A percentile compares a stretch with the other conserved stretches of the same genome.
phyloP scores from a whole-genome alignment of 768 basidiomycete genomes.

The Fistulinella prunicolor region DNA sequence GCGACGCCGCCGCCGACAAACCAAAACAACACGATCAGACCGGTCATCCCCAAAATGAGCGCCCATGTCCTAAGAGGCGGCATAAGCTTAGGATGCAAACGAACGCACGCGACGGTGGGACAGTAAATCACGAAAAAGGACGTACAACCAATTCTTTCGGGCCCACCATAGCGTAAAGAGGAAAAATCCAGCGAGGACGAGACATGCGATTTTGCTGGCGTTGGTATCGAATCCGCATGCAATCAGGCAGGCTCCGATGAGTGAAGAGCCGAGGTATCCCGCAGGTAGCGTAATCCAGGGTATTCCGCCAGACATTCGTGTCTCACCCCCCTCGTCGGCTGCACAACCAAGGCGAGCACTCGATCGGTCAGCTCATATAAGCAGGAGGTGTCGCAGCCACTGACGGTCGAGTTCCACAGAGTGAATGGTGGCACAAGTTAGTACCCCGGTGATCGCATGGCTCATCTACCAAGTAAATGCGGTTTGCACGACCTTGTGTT shows the following conservation, averaged over 20 bases:
- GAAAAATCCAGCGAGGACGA: slow-evolving; percentile 84
- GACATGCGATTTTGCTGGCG: slow-evolving; percentile 79
- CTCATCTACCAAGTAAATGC: slow-evolving; percentile 57
- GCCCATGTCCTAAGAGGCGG: slow-evolving; percentile 61
- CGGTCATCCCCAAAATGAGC: slow-evolving; percentile 76
- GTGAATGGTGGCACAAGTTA: slow-evolving; percentile 84
- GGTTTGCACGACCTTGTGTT: background rate
- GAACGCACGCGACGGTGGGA: background rate
- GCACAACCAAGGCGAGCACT: slow-evolving; percentile 10
- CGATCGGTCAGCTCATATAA: background rate
- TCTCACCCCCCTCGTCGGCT: slow-evolving; percentile 89
- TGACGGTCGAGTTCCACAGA: slow-evolving; percentile 85
- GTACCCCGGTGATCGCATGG: slow-evolving; percentile 75
- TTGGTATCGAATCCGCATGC: slow-evolving; percentile 87
- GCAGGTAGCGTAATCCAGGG: slow-evolving; percentile 77
- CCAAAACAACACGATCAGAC: slow-evolving; percentile 79
- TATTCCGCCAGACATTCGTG: slow-evolving; percentile 84
- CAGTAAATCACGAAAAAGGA: background rate
- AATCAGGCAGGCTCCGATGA: slow-evolving; percentile 86
- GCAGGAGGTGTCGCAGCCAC: slow-evolving; percentile 31
- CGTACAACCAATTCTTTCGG: slow-evolving; percentile 68
- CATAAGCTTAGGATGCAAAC: background rate
- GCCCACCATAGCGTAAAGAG: slow-evolving; percentile 90
- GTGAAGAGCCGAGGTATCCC: slow-evolving; percentile 82
- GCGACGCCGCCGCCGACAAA: slow-evolving; percentile 74